These are phyloP conservation scores for Xylaria nigripes DNA, from an alignment of 495 filamentous ascomycete genomes.

Conservation along the genomic window DNA sequence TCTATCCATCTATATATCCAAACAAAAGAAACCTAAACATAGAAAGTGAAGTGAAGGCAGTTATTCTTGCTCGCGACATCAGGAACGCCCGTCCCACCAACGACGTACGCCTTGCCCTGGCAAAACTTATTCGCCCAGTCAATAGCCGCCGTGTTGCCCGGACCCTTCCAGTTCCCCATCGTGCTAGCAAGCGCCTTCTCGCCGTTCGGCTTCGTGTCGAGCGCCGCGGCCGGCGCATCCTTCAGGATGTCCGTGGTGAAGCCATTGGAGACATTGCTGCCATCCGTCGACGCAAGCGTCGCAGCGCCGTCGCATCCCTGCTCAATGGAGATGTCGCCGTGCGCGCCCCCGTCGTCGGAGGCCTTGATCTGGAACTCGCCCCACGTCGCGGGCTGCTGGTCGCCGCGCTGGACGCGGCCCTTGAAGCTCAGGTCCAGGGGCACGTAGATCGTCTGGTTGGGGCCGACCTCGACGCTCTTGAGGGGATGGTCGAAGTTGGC, in stretches of 20 bases:
- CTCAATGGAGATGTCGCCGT: slow-evolving; percentile 36
- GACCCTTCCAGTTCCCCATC: slow-evolving; percentile 35
- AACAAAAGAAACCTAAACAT: too few relatives aligned
- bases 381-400: slow-evolving; percentile 33
- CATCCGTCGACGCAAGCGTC: slow-evolving; percentile 32
- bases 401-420: slow-evolving; percentile 37
- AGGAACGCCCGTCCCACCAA: slow-evolving; percentile 29
- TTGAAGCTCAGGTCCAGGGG: slow-evolving; percentile 29
- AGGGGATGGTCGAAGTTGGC: slow-evolving; percentile 38
- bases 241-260: slow-evolving; percentile 30
- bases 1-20: too few relatives aligned
- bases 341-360: slow-evolving; percentile 30
- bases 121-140: slow-evolving; percentile 31
- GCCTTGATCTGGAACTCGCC: slow-evolving; percentile 37
- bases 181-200: slow-evolving; percentile 30
- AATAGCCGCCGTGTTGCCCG: slow-evolving; percentile 33
- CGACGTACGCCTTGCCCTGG: slow-evolving; percentile 32
- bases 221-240: slow-evolving; percentile 27
- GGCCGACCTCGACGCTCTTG: slow-evolving; percentile 25
- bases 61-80: slow-evolving; percentile 37
- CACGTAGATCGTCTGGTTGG: slow-evolving; percentile 25
- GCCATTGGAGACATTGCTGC: slow-evolving; percentile 26
- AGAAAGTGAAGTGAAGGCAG: slow-evolving; percentile 33
- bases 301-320: slow-evolving; percentile 39
- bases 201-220: slow-evolving; percentile 27